Conservation (phyloP, 2,329 filamentous ascomycete genomes). For the Colletotrichum acutatum region DNA sequence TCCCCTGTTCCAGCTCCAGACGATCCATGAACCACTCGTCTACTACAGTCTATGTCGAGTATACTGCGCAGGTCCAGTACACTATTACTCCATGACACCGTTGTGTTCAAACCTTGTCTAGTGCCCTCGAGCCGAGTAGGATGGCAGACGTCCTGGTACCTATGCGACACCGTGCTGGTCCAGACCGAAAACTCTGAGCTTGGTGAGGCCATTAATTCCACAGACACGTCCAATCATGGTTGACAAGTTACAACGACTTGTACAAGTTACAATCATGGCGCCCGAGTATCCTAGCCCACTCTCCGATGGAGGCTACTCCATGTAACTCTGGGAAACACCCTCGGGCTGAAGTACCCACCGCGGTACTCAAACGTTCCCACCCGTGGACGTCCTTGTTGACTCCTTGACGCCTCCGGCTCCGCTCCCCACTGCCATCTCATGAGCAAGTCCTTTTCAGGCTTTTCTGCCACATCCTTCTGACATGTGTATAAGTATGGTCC, state of each 20-base stretch:
- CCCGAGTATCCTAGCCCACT: conserved; percentile 25
- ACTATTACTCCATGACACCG: background rate
- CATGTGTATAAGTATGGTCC: conserved; percentile 31
- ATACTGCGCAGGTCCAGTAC: background rate
- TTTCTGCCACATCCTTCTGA: background rate
- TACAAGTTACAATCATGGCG: conserved; percentile 21
- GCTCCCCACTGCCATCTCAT: conserved; percentile 30
- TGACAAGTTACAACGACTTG: conserved; percentile 22
- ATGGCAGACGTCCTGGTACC: conserved; percentile 16
- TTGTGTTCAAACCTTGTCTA: background rate
- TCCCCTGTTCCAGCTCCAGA: conserved; percentile 23
- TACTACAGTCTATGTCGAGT: background rate
- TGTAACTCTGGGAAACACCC: conserved; percentile 34
- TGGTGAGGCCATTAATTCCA: conserved; percentile 25
- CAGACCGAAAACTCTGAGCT: conserved; percentile 32
- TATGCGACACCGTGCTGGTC: conserved; percentile 8
- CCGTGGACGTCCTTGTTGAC: background rate
- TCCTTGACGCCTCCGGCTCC: conserved; percentile 29
- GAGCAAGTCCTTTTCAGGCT: conserved; percentile 7
- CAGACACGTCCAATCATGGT: conserved; percentile 23
- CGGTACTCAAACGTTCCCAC: background rate
- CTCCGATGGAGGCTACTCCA: conserved; percentile 30
- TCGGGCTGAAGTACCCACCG: conserved; percentile 23
- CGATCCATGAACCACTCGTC: background rate
- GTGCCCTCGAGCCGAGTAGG: conserved; percentile 4